phyloP scores from a whole-genome alignment of 1,284 basidiomycete genomes.

The Rugosomyces carneus region DNA sequence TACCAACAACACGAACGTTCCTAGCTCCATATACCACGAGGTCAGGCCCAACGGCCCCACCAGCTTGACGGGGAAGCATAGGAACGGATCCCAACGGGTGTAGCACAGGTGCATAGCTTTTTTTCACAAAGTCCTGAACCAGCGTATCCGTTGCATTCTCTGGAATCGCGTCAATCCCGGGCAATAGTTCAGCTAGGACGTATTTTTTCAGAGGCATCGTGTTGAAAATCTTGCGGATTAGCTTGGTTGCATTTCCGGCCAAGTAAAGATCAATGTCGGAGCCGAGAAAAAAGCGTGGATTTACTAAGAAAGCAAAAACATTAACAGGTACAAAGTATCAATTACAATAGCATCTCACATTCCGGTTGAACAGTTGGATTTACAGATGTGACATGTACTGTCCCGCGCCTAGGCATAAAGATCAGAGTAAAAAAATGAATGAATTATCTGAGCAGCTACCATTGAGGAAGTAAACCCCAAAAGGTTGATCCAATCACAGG shows the following conservation, averaged over 20 bases:
- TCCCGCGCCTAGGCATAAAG: constrained; percentile 10
- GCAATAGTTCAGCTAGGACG: constrained; percentile 3
- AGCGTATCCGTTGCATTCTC: constrained; percentile 8
- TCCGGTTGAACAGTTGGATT: constrained; percentile 13
- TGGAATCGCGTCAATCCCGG: constrained; percentile 8
- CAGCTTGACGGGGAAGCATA: constrained; percentile 12
- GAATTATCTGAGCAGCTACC: constrained; percentile 1
- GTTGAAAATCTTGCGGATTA: constrained; percentile 9
- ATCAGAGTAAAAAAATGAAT: not conserved
- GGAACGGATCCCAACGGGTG: constrained; percentile 14
- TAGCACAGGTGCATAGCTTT: constrained; percentile 2
- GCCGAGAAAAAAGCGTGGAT: constrained; percentile 10
- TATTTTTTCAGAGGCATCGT: constrained; percentile 6
- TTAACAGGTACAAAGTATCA: not conserved
- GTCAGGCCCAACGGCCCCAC: constrained; percentile 14
- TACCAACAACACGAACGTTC: constrained; percentile 14
- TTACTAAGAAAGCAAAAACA: not conserved
- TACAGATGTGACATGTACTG: constrained; percentile 10
- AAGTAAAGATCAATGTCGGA: constrained; percentile 7
- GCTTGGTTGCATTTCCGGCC: constrained; percentile 11
- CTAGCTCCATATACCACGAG: constrained; percentile 12
- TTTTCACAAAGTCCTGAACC: constrained; percentile 3
- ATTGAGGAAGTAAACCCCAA: constrained; percentile 12
- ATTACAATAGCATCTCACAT: not conserved
- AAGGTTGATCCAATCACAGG: not conserved